A percentile compares a stretch with the other conserved stretches of the same genome.
These are phyloP conservation scores for Alternaria tenuissima DNA, from an alignment of 2,329 filamentous ascomycete genomes.

Conservation along the genomic window DNA sequence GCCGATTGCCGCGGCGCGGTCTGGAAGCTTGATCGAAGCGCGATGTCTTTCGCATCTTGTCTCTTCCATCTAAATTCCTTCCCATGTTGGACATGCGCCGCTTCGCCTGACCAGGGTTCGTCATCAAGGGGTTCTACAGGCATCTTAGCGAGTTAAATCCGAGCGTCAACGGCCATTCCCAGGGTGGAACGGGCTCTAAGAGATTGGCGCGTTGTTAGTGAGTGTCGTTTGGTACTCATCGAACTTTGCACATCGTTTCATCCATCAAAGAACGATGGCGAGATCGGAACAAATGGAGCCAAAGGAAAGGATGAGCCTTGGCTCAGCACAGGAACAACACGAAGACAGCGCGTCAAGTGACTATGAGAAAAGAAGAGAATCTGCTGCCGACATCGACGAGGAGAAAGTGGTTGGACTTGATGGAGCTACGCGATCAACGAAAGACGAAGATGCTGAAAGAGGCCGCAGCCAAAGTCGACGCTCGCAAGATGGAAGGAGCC, in stretches of 20 bases:
- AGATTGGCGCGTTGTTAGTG: not conserved
- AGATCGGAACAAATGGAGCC: not conserved
- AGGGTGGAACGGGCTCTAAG: constrained; percentile 10
- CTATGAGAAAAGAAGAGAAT: constrained; percentile 20
- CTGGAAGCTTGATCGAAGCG: not conserved
- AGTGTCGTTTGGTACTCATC: not conserved
- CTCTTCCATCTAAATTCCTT: not conserved
- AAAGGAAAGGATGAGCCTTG: constrained; percentile 8
- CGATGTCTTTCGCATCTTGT: not conserved
- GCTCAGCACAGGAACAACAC: constrained; percentile 13
- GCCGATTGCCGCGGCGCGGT: not conserved
- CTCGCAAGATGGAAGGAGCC: constrained; percentile 29
- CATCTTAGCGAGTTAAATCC: constrained; percentile 22
- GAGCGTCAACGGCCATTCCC: constrained; percentile 8
- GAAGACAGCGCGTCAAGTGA: constrained; percentile 23
- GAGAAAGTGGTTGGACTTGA: constrained; percentile 25
- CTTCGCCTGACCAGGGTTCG: constrained; percentile 7
- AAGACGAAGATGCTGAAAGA: constrained; percentile 8
- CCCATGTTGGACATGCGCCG: not conserved
- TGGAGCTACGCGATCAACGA: constrained; percentile 2
- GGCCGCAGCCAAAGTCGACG: constrained; percentile 11
- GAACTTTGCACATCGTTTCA: not conserved
- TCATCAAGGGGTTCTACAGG: constrained; percentile 13
- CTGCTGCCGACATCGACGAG: constrained; percentile 16
- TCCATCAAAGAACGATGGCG: not conserved